Conservation (phyloP, 257 asterid genomes). For the Galeopsis tetrahit region DNA sequence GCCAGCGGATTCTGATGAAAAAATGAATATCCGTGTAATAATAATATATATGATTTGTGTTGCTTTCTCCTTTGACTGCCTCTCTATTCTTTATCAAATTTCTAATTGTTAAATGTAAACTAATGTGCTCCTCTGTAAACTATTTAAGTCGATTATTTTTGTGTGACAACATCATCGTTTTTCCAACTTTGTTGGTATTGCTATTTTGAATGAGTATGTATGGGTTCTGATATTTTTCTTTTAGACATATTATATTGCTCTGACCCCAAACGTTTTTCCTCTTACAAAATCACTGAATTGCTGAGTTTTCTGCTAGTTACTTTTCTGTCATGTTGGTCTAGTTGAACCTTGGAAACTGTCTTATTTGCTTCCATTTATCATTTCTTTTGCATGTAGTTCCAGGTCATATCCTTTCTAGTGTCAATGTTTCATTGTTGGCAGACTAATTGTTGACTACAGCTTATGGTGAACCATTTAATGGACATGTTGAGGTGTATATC, state of each 20-base stretch:
- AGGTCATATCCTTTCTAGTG: constrained; percentile 14
- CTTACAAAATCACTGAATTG: constrained; percentile 8
- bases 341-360: constrained; percentile 3
- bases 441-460: constrained; percentile 21
- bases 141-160: background rate
- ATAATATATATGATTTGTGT: background rate
- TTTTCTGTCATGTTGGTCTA: background rate
- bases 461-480: constrained; percentile 6
- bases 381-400: constrained; percentile 11
- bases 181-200: background rate
- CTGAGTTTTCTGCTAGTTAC: constrained; percentile 3
- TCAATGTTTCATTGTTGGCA: constrained; percentile 1
- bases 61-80: background rate
- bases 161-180: background rate
- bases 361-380: background rate
- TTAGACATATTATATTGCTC: background rate
- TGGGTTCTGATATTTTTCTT: background rate
- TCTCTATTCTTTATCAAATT: constrained; percentile 10
- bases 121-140: background rate
- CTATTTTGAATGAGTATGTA: background rate
- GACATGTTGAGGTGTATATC: constrained; percentile 20
- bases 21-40: background rate
- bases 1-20: constrained; percentile 15
- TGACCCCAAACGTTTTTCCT: background rate
- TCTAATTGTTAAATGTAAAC: constrained; percentile 18